Conservation (phyloP, 306 rosid species). For the Inga oerstediana region DNA sequence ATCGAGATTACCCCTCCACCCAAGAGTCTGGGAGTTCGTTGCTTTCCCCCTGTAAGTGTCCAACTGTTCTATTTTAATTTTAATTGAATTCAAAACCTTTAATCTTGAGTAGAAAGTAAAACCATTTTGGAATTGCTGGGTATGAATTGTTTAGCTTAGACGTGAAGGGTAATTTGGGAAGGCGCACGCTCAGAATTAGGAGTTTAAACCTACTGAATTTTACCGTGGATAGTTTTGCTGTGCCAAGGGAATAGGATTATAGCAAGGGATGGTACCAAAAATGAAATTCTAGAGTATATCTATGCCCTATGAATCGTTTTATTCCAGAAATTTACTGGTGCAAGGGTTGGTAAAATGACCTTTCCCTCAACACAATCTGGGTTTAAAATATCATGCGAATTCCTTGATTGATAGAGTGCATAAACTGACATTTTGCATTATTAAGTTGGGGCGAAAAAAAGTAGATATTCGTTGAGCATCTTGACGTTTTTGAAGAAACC, state of each 20-base stretch:
- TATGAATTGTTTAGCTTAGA: not conserved
- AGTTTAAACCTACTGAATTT: not conserved
- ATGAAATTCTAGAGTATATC: not conserved
- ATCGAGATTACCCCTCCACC: slow-evolving; percentile 97
- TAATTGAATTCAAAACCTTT: not conserved
- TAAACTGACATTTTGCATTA: not conserved
- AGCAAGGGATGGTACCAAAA: not conserved
- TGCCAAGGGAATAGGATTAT: not conserved
- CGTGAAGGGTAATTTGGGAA: not conserved
- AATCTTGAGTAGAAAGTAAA: not conserved
- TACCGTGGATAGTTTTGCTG: not conserved
- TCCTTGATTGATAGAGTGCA: not conserved
- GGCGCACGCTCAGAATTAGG: not conserved
- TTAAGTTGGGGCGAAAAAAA: no score
- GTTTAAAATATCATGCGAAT: not conserved
- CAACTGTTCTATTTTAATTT: not conserved
- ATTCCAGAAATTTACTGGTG: not conserved
- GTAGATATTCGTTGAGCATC: not conserved
- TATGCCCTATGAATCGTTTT: not conserved
- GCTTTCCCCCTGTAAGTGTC: slow-evolving; percentile 76
- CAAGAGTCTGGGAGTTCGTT: slow-evolving; percentile 85
- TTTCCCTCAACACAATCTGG: not conserved
- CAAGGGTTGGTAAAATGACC: not conserved
- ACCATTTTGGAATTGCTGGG: not conserved
- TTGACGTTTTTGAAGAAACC: not conserved